Evolutionary conservation across 345 rosid genomes (phyloP).

Genomic region (Populus tremula): DNA sequence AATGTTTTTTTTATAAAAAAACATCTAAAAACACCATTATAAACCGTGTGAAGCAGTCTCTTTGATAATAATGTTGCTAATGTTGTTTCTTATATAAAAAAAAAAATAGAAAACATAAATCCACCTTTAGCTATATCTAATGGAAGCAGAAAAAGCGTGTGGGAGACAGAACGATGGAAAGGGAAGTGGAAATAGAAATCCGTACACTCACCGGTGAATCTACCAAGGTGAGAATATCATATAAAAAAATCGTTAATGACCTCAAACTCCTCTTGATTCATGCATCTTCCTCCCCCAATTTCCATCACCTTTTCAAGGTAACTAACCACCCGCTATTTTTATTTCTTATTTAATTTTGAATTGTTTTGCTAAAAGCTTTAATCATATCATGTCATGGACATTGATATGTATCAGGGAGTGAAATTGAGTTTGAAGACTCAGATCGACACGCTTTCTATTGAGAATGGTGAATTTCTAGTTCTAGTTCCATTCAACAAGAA

Average conservation of each 20-base stretch:
- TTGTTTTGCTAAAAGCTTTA: not conserved
- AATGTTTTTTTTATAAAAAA: no score
- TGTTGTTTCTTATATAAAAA: no score
- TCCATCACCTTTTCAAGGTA: constrained; percentile 78
- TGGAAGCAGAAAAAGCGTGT: not conserved
- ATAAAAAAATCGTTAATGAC: constrained; percentile 42
- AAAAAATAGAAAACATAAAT: no score
- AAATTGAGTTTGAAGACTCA: constrained; percentile 47
- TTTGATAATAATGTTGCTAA: no score
- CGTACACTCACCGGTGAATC: constrained; percentile 66
- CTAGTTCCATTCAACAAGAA: constrained; percentile 69
- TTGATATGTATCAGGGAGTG: constrained; percentile 47
- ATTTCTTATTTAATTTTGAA: not conserved
- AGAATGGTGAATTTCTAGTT: constrained; percentile 58
- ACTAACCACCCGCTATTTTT: not conserved
- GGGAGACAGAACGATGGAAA: constrained; percentile 8
- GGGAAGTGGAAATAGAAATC: constrained; percentile 50
- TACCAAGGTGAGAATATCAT: constrained; percentile 32
- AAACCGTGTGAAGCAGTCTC: no score
- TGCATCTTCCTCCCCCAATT: constrained; percentile 61
- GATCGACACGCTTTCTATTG: constrained; percentile 31
- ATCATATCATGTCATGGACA: not conserved
- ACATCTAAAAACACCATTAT: no score
- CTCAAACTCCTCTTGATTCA: constrained; percentile 64
- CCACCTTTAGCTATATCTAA: no score